Percentiles rank a stretch among this genome's conserved stretches.
Conservation (phyloP, 2,329 filamentous ascomycete genomes). For the Geosmithia morbida region DNA sequence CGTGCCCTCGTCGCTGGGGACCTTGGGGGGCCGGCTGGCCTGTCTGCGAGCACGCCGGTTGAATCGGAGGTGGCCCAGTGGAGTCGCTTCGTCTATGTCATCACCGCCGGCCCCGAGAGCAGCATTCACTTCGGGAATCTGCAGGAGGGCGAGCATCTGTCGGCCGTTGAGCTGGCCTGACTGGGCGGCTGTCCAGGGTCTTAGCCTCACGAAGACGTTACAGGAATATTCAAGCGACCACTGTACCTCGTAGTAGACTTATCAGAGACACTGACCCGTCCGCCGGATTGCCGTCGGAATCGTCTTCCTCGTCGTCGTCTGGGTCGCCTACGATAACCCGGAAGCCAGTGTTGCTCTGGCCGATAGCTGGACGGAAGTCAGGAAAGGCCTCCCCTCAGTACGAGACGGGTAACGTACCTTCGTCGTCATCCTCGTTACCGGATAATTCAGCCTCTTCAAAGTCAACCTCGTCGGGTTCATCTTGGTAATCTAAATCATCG, state of each 20-base stretch:
- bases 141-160: constrained; percentile 25
- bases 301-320: constrained; percentile 9
- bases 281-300: constrained; percentile 18
- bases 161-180: constrained; percentile 16
- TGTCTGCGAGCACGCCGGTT: constrained; percentile 26
- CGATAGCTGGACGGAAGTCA: background rate
- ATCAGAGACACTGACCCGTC: constrained; percentile 13
- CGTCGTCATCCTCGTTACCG: constrained; percentile 9
- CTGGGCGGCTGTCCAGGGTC: constrained; percentile 7
- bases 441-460: constrained; percentile 12
- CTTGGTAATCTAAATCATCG: constrained; percentile 8
- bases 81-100: constrained; percentile 13
- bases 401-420: constrained; percentile 4
- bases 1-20: constrained; percentile 64
- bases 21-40: constrained; percentile 57
- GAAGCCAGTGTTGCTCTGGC: constrained; percentile 5
- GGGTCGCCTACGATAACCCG: constrained; percentile 2
- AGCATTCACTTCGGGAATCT: constrained; percentile 13
- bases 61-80: constrained; percentile 6
- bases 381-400: background rate
- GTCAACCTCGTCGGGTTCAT: constrained; percentile 9
- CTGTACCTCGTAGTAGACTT: constrained; percentile 14
- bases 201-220: background rate
- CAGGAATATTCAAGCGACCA: background rate
- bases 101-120: constrained; percentile 11